These are phyloP conservation scores for Fraxinus paxiana DNA, from an alignment of 305 asterid species.

Conservation along the genomic window DNA sequence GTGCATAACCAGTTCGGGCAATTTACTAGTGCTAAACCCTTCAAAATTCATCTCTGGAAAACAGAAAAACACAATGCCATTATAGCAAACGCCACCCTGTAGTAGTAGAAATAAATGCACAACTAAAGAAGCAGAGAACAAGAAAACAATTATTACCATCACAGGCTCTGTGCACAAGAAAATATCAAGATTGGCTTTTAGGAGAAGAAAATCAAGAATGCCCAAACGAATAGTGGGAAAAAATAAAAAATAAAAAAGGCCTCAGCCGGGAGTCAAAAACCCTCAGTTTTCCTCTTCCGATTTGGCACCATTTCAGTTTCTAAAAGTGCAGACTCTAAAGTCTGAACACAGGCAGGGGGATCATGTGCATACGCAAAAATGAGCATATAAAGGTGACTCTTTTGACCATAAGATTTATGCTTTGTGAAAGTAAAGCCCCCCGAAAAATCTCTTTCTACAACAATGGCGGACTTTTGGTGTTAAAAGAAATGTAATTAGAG, in stretches of 20 bases:
- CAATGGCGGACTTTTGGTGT: slow-evolving; percentile 37
- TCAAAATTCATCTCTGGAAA: slow-evolving; percentile 66
- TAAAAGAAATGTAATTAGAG: slow-evolving; percentile 34
- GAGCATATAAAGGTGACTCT: slow-evolving; percentile 36
- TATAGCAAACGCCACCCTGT: slow-evolving; percentile 22
- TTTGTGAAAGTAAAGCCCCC: slow-evolving; percentile 34
- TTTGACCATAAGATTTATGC: slow-evolving; percentile 40
- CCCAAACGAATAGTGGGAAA: slow-evolving; percentile 29
- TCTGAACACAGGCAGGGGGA: slow-evolving; percentile 28
- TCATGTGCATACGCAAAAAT: slow-evolving; percentile 31
- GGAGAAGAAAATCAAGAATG: slow-evolving; percentile 32
- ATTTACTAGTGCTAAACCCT: slow-evolving; percentile 50
- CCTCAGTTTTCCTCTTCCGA: slow-evolving; percentile 35
- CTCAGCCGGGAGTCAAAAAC: slow-evolving; percentile 23
- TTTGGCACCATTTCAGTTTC: slow-evolving; percentile 19
- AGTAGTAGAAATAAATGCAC: slow-evolving; percentile 6
- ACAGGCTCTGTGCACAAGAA: slow-evolving; percentile 31
- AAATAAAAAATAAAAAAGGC: slow-evolving; percentile 19
- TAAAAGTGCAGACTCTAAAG: slow-evolving; percentile 1
- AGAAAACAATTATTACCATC: slow-evolving; percentile 33
- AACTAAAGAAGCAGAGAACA: slow-evolving; percentile 16
- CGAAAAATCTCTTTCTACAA: slow-evolving; percentile 30
- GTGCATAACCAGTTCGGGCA: slow-evolving; percentile 44
- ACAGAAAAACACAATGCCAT: slow-evolving; percentile 14
- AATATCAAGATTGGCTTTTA: slow-evolving; percentile 44